Evolutionary conservation across 805 yeast species (phyloP).

Genomic region (Wickerhamomyces silvicola): DNA sequence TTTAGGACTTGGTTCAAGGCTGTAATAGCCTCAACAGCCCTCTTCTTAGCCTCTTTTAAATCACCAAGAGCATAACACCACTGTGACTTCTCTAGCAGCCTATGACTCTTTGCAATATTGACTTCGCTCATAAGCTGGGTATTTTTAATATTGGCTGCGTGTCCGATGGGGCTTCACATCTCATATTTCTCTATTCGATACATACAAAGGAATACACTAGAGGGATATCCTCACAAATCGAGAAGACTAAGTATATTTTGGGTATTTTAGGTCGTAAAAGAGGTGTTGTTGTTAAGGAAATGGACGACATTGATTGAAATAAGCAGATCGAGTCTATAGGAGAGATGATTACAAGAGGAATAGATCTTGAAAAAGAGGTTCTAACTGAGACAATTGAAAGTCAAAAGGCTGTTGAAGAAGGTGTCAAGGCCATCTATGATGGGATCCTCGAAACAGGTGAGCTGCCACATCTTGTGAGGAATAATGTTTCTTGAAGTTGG

Average conservation of each 20-base stretch:
- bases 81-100: background rate
- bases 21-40: constrained; percentile 1
- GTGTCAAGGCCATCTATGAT: constrained; percentile 27
- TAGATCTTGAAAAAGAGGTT: constrained; percentile 22
- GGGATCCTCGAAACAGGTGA: constrained; percentile 15
- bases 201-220: background rate
- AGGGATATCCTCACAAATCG: background rate
- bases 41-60: background rate
- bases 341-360: constrained; percentile 7
- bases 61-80: background rate
- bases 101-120: background rate
- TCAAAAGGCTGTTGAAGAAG: constrained; percentile 28
- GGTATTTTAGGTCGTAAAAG: constrained; percentile 11
- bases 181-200: background rate
- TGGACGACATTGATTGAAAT: constrained; percentile 1
- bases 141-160: no score
- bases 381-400: constrained; percentile 29
- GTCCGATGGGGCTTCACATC: background rate
- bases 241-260: constrained; percentile 1
- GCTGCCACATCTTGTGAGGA: constrained; percentile 9
- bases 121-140: no score
- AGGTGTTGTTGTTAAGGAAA: constrained; percentile 1
- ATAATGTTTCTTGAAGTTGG: constrained; percentile 12
- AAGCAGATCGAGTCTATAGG: constrained; percentile 9
- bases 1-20: constrained; percentile 1